phyloP scores from a whole-genome alignment of 441 rosid genomes.

The Erodium trifolium region DNA sequence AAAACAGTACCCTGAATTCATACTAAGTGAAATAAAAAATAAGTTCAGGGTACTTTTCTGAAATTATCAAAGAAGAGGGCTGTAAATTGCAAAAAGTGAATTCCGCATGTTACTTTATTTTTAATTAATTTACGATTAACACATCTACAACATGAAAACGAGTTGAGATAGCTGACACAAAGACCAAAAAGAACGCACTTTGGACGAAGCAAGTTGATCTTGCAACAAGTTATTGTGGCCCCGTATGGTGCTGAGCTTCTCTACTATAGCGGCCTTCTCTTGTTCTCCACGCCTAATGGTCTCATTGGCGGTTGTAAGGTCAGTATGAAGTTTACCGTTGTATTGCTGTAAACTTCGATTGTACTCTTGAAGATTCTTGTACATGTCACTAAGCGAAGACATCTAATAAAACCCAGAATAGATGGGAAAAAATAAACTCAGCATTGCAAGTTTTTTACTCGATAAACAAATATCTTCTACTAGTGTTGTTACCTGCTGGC shows the following conservation, averaged over 20 bases:
- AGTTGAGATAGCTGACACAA: not conserved
- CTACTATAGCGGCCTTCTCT: slow-evolving; percentile 43
- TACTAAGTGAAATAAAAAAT: too few species aligned
- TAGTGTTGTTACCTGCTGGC: slow-evolving; percentile 39
- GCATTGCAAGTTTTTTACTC: too few species aligned
- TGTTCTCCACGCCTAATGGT: slow-evolving; percentile 48
- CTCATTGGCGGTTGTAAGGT: slow-evolving; percentile 46
- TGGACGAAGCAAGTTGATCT: slow-evolving; percentile 42
- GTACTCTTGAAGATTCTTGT: slow-evolving; percentile 52
- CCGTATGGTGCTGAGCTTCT: slow-evolving; percentile 41
- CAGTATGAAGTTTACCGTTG: slow-evolving; percentile 54
- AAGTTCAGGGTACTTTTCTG: too few species aligned
- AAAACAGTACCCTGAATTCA: too few species aligned
- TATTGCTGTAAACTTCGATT: slow-evolving; percentile 58
- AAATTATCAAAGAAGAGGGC: too few species aligned
- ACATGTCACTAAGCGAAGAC: slow-evolving; percentile 51
- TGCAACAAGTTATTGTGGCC: slow-evolving; percentile 43
- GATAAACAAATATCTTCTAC: not conserved
- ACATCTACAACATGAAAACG: not conserved
- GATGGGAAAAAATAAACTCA: too few species aligned
- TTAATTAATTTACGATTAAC: too few species aligned
- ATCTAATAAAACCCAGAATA: slow-evolving; percentile 29
- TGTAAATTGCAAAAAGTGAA: too few species aligned
- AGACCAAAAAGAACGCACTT: slow-evolving; percentile 27
- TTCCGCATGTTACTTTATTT: too few species aligned